Conservation (phyloP, 164 flowering plant species). For the Macadamia tetraphylla region DNA sequence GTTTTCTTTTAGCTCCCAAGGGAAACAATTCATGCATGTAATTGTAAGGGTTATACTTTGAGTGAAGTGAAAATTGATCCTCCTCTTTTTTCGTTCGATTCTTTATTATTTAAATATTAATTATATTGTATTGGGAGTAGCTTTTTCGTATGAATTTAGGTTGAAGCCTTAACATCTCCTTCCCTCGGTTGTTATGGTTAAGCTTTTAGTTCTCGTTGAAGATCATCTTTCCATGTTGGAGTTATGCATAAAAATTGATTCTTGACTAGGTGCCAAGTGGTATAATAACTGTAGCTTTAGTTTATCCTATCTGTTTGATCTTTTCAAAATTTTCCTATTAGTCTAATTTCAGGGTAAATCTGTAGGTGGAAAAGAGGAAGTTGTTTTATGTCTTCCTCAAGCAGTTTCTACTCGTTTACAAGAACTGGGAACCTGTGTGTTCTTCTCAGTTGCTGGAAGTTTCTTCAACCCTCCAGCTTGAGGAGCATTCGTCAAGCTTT, state of each 20-base stretch:
- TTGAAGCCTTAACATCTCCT: too few relatives aligned
- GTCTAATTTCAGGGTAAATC: conserved; percentile 1
- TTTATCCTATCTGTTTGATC: not conserved
- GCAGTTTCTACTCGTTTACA: conserved; percentile 63
- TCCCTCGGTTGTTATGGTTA: too few relatives aligned
- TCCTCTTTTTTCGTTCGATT: too few relatives aligned
- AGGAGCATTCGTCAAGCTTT: conserved; percentile 28
- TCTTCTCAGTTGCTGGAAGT: conserved; percentile 35
- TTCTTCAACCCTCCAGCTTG: conserved; percentile 24
- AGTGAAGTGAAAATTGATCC: too few relatives aligned
- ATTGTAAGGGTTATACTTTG: too few relatives aligned
- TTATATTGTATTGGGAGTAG: too few relatives aligned
- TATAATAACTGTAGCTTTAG: not conserved
- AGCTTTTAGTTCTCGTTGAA: too few relatives aligned
- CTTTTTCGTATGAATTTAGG: too few relatives aligned
- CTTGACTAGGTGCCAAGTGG: not conserved
- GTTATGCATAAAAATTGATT: not conserved
- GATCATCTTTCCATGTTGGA: too few relatives aligned
- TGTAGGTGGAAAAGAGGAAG: conserved; percentile 69
- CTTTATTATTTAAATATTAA: too few relatives aligned
- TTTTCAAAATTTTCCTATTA: not conserved
- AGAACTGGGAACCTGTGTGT: conserved; percentile 72
- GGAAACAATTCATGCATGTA: too few relatives aligned
- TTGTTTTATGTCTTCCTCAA: conserved; percentile 62
- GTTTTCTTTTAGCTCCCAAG: too few relatives aligned